Base-by-base conservation (phyloP, 2,329 filamentous ascomycete species). In the Cytospora piceicola region DNA sequence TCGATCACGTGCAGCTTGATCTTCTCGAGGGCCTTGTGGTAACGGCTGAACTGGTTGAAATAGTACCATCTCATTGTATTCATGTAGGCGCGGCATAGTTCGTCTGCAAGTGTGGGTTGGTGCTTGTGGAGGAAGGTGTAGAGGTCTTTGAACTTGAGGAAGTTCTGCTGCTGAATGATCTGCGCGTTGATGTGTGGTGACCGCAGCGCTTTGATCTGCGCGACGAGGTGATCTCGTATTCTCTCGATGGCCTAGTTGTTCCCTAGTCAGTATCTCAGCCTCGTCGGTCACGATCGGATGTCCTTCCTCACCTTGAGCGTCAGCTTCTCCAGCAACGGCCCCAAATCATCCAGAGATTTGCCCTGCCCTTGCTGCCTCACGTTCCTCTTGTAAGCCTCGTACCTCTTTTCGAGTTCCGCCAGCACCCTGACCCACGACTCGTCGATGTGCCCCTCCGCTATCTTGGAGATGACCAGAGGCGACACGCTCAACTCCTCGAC, bases 1-100 rank as follows among this genome's bases (percentile, higher is more conserved):
- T 97, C 94, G 66, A 96, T 83, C 5, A 84, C 77, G 73, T 97
- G 93, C 3, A 98, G 77, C 73, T 91, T 94, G 67, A 99, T 84
- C 76, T 93, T 96, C 63, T 90, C 89, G 7, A 99, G 82, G 0
- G 95, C 89, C 71, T 89, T 88, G 69, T 91, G 88, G 76, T 99
- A 99, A 39, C 94, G 89, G 4, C 87, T 88, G 74, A 99, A 99
- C 75, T 97, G 92, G 70, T 91, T 95, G 61, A 90, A 80, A 75
- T 98, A 98, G 74, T 99, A 99, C 95, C 95, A 99, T 61, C 93
- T 88, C 93, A 99, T 99, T 0, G 96, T 99, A 76, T 97, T 97
- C 80, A 96, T 90, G 73, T 99, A 99, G 4, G 96, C 95, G 75
- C 93, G 90, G 11, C 89, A 89, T 70, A 99, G 96, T 77, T 99